A percentile compares a stretch with the other conserved stretches of the same genome.
phyloP scores from a whole-genome alignment of 805 yeast genomes.

The Saturnispora mendoncae region DNA sequence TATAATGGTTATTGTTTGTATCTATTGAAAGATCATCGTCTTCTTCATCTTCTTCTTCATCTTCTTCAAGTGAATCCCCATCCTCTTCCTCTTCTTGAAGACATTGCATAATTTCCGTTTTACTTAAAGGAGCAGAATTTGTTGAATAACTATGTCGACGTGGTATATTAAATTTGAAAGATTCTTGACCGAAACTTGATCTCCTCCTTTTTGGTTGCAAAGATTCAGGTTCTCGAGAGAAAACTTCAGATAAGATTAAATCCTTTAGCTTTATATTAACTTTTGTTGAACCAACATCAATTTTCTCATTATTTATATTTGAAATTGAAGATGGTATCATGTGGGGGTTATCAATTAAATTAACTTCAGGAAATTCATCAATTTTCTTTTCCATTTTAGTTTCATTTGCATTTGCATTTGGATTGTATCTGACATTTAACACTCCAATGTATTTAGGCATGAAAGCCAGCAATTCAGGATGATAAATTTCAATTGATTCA shows the following conservation, averaged over 20 bases:
- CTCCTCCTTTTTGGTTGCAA: slow-evolving; percentile 6
- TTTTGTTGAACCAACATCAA: slow-evolving; percentile 47
- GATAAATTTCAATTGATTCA: slow-evolving; percentile 74
- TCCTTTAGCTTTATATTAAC: slow-evolving; percentile 67
- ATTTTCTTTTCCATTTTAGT: too few species aligned
- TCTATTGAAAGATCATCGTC: slow-evolving; percentile 12
- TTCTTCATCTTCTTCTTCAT: slow-evolving; percentile 13
- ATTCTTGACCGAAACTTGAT: slow-evolving; percentile 8
- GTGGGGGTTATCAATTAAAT: slow-evolving; percentile 83
- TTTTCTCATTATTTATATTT: not conserved
- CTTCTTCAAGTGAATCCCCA: not conserved
- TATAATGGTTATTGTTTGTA: not conserved
- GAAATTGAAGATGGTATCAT: slow-evolving; percentile 84
- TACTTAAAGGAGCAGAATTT: slow-evolving; percentile 14
- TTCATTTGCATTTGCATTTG: too few species aligned
- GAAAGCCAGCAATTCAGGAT: slow-evolving; percentile 66
- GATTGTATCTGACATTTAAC: slow-evolving; percentile 78
- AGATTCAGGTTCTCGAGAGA: slow-evolving; percentile 37
- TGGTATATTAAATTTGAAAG: slow-evolving; percentile 9
- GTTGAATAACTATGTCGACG: slow-evolving; percentile 25
- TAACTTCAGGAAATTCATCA: slow-evolving; percentile 62
- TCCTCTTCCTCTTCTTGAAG: slow-evolving; percentile 3
- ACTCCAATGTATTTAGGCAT: slow-evolving; percentile 97
- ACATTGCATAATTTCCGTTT: slow-evolving; percentile 16
- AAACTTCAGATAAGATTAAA: slow-evolving; percentile 62